Evolutionary conservation across 139 green algal species (phyloP), one percentile per base, ranked within the genome.

Genomic region (Chlorella sorokiniana): DNA sequence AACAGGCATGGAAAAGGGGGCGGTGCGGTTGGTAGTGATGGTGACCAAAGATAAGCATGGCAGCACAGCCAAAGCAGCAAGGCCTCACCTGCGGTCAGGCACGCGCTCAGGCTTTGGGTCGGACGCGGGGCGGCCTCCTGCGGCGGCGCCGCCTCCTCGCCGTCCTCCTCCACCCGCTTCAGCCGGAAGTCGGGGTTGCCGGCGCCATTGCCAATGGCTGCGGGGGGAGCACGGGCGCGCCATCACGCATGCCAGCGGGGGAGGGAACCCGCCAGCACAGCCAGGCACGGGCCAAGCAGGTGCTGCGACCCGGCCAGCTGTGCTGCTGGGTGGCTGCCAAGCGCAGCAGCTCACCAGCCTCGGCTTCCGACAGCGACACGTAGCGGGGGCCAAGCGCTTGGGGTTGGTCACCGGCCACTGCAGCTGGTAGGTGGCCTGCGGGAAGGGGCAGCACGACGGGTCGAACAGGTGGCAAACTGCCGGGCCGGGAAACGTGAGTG

Each of bases 381-480:
- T 84, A 92, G 45, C 51, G 80, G 33, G 84, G 33, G 77, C 59
- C 76, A 96, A 68, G 54, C 78, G 76, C 73, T 89, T 92, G 54
- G 74, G 63, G 62, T 79, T 92, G 61, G 48, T 61, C 44, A 65
- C 38, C 3, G 90, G 89, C 85, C 88, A 94, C 75, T 85, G 76
- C 35, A 92, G 54, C 56, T 65, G 51, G 40, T 31, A 83, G 52
- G 79, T 80, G 59, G 56, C 79, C 68, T 76, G 64, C 67, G n/a
- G 18, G 40, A 61, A 2, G 44, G 29, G 44, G 23, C 23, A 45
- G 70, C 70, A 40, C 1, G 56, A 52, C 10, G 22, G 14, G 5
- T 18, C 35, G 22, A 3, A 68, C n/a, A 33, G n/a, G 6, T 35
- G 52, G 27, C 22, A 61, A 16, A n/a, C 63, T 8, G 25, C 4